Evolutionary conservation across 768 basidiomycete genomes (phyloP), one percentile per base, ranked within the genome.

Genomic region (Mycena crocata): DNA sequence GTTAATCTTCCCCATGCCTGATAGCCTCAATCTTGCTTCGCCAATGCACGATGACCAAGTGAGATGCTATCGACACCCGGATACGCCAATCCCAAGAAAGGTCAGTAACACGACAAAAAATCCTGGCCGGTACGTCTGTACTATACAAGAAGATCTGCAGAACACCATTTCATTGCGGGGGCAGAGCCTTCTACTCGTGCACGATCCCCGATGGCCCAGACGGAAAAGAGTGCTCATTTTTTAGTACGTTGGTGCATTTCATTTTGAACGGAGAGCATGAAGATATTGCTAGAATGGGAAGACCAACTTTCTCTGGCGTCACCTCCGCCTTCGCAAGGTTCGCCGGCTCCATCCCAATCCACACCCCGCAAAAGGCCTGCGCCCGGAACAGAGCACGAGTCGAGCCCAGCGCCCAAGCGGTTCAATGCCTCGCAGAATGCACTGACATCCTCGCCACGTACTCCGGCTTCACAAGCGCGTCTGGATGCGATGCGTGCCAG

Each of bases 201-300:
- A 28, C 54, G 4, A 35, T 54, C 39, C 2, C 19, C 23, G 31
- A 40, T 19, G 55, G 51, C 19, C 23, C 30, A n/a, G 37, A 50
- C 28, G 57, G 57, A 40, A 44, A 39, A 3, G 34, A 23, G 8
- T 68, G 67, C 21, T n/a, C 26, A 5, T 68, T 68, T 28, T 68
- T 68, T 40, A 68, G 67, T 68, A 39, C 0, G 57, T 26, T 15
- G 26, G 2, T 32, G 7, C 26, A 4, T 12, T 28, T n/a, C 24
- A 5, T 39, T 21, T 59, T 24, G 21, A 19, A 1, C 32, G 3
- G 23, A 35, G 14, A 57, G 26, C 31, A 14, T 10, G 39, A 17
- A 46, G 58, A n/a, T n/a, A n/a, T n/a, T 24, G 2, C 4, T 26
- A 70, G 68, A 70, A 13, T 67, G 69, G 69, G 69, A 70, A 24